Conservation (phyloP, 305 asterid species). For the Solanum hybrid region DNA sequence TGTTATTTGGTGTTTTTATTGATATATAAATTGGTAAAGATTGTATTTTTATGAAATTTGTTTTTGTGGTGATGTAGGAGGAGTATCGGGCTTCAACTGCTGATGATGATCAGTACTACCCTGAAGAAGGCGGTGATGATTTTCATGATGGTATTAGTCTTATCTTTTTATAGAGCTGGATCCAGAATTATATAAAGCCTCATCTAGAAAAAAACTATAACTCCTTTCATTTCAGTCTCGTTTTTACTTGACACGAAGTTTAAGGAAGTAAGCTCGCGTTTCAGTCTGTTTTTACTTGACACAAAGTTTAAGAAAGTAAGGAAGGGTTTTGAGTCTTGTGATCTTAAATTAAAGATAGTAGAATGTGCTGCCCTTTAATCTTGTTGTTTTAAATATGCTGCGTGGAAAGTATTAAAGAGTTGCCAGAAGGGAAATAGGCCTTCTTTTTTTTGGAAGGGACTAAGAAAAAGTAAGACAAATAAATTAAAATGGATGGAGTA, state of each 20-base stretch:
- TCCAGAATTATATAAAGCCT: background rate
- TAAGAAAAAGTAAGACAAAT: background rate
- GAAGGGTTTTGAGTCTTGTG: background rate
- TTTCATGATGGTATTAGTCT: conserved; percentile 42
- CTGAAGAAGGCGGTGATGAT: conserved; percentile 54
- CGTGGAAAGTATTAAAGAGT: background rate
- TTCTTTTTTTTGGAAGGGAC: background rate
- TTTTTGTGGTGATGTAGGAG: conserved; percentile 29
- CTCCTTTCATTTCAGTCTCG: background rate
- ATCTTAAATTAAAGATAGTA: background rate
- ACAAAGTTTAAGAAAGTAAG: background rate
- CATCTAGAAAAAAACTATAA: background rate
- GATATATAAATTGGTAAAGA: background rate
- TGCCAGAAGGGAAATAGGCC: background rate
- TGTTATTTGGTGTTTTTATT: conserved; percentile 1
- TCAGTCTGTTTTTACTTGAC: background rate
- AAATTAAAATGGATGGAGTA: background rate
- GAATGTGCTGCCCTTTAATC: background rate
- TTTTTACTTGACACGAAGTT: background rate
- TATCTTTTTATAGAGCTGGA: background rate
- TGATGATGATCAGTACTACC: conserved; percentile 30
- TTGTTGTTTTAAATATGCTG: background rate
- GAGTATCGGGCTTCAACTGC: conserved; percentile 36
- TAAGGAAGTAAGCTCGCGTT: background rate
- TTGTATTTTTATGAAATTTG: background rate